phyloP scores from a whole-genome alignment of 306 rosid genomes.

The peach (Prunus persica) region Prunus_persica_NCBIv2 NC_034011.1:5355001-5355500 shows the following conservation, averaged over 20 bases:
- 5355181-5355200: constrained; percentile 51
- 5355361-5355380: constrained; percentile 49
- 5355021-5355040: constrained; percentile 4
- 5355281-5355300: constrained; percentile 44
- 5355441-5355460: constrained; percentile 62
- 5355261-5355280: constrained; percentile 38
- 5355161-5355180: constrained; percentile 34
- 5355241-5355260: constrained; percentile 64
- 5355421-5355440: constrained; percentile 26
- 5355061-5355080: constrained; percentile 2
- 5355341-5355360: constrained; percentile 27
- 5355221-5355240: constrained; percentile 67
- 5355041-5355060: constrained; percentile 2
- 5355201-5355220: constrained; percentile 65
- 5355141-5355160: constrained; percentile 49
- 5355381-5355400: constrained; percentile 12
- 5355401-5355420: constrained; percentile 4
- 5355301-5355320: constrained; percentile 48
- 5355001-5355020: constrained; percentile 58
- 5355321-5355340: constrained; percentile 38
- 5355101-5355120: constrained; percentile 46
- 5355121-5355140: constrained; percentile 36
- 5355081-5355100: constrained; percentile 19
- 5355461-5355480: constrained; percentile 77
- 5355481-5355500: constrained; percentile 64